phyloP scores from a whole-genome alignment of 1,139 yeast genomes.

The Suhomyces bokatorum region DNA sequence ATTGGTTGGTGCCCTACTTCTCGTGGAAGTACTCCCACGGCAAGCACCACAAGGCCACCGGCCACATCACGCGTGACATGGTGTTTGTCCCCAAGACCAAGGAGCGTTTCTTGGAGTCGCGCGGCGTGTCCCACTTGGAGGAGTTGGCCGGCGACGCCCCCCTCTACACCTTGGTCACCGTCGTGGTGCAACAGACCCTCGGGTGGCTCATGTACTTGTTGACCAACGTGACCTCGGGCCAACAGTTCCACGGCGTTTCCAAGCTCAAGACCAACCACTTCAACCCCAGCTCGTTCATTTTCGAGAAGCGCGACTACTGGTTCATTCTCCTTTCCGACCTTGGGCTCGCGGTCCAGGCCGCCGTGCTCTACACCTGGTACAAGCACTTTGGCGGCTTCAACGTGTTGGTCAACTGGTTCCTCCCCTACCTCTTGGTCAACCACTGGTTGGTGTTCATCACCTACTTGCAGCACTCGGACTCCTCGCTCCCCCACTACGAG shows the following conservation, averaged over 20 bases:
- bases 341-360: constrained; percentile 58
- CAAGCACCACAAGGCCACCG: constrained; percentile 87
- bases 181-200: constrained; percentile 70
- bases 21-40: constrained; percentile 84
- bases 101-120: constrained; percentile 48
- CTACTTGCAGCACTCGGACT: constrained; percentile 81
- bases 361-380: constrained; percentile 64
- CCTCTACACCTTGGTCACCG: constrained; percentile 52
- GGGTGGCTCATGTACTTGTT: constrained; percentile 71
- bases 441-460: constrained; percentile 90
- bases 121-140: constrained; percentile 44
- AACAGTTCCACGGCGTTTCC: constrained; percentile 55
- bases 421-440: constrained; percentile 81
- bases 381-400: constrained; percentile 62
- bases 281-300: constrained; percentile 71
- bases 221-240: constrained; percentile 74
- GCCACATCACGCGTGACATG: constrained; percentile 77
- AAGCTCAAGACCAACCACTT: constrained; percentile 56
- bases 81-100: constrained; percentile 76
- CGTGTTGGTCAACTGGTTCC: constrained; percentile 67
- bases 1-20: constrained; percentile 77
- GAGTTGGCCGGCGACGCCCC: constrained; percentile 78
- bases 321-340: constrained; percentile 69
- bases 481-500: constrained; percentile 76
- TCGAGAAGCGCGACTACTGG: constrained; percentile 69